These are phyloP conservation scores for Claviceps africana DNA, from an alignment of 2,329 filamentous ascomycete species.

Conservation along the genomic window DNA sequence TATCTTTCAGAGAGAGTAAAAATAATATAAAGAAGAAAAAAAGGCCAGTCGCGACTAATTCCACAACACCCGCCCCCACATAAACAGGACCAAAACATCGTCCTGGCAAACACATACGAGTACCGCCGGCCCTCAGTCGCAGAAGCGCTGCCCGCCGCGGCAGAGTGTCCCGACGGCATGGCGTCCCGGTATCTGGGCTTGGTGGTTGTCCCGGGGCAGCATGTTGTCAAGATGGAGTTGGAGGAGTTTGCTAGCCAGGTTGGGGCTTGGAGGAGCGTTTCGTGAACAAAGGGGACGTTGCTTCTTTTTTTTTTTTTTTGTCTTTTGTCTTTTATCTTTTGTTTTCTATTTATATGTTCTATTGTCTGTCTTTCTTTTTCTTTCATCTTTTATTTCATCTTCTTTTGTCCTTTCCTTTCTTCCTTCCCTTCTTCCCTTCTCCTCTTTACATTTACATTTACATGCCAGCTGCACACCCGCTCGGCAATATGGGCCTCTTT, in stretches of 20 bases:
- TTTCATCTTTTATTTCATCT: neutral
- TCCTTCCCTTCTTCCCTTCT: too few relatives aligned
- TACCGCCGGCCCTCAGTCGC: slow-evolving; percentile 60
- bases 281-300: neutral
- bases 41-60: slow-evolving; percentile 52
- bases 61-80: neutral
- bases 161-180: slow-evolving; percentile 37
- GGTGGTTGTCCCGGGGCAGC: slow-evolving; percentile 74
- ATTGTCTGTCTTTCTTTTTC: neutral
- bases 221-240: slow-evolving; percentile 78
- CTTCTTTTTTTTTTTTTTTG: neutral
- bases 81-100: slow-evolving; percentile 68
- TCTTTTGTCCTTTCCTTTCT: too few relatives aligned
- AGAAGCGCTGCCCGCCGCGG: slow-evolving; percentile 24
- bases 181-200: slow-evolving; percentile 76
- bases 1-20: too few relatives aligned
- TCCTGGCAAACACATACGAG: slow-evolving; percentile 75
- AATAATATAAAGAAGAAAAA: neutral
- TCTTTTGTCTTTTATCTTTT: neutral
- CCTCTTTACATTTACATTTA: too few relatives aligned
- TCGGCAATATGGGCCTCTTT: too few relatives aligned
- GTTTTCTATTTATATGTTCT: too few relatives aligned
- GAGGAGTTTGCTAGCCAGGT: slow-evolving; percentile 57
- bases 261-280: slow-evolving; percentile 7
- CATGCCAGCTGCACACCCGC: too few relatives aligned